phyloP scores from a whole-genome alignment of 768 basidiomycete species.

The Gyrodon lividus region DNA sequence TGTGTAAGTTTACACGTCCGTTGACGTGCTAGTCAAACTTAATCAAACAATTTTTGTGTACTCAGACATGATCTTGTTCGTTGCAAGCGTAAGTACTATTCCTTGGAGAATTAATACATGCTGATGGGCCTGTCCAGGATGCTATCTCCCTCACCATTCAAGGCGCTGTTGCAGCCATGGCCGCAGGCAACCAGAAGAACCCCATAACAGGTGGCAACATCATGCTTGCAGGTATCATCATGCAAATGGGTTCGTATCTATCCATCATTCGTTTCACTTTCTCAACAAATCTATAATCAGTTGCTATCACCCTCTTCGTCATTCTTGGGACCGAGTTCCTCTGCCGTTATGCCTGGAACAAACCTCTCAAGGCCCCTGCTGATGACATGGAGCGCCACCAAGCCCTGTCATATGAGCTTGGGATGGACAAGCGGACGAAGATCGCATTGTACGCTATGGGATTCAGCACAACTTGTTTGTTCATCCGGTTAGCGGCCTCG shows the following conservation, averaged over 20 bases:
- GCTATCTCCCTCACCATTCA: constrained; percentile 38
- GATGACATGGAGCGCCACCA: constrained; percentile 8
- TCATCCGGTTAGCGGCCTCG: constrained; percentile 41
- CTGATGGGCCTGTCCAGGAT: constrained; percentile 26
- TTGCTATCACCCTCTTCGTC: constrained; percentile 42
- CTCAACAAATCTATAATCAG: constrained; percentile 36
- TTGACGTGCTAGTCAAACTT: neutral
- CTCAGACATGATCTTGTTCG: constrained; percentile 14
- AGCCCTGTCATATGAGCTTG: constrained; percentile 9
- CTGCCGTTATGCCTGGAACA: constrained; percentile 24
- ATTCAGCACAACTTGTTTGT: constrained; percentile 42
- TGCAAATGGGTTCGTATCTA: constrained; percentile 48
- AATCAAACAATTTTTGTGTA: constrained; percentile 28
- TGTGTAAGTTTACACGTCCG: constrained; percentile 18
- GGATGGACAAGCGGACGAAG: constrained; percentile 23
- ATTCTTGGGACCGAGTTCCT: constrained; percentile 45
- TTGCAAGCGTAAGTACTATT: constrained; percentile 8
- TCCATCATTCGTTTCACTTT: constrained; percentile 27
- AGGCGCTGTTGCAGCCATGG: constrained; percentile 46
- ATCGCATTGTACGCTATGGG: constrained; percentile 36
- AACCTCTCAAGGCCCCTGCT: constrained; percentile 29
- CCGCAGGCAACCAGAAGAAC: constrained; percentile 22
- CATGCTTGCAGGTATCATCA: constrained; percentile 63
- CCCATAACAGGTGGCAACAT: constrained; percentile 42
- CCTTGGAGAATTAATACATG: neutral